These are phyloP conservation scores for Candida parachauliodes DNA, from an alignment of 805 yeast genomes.

Conservation along the genomic window DNA sequence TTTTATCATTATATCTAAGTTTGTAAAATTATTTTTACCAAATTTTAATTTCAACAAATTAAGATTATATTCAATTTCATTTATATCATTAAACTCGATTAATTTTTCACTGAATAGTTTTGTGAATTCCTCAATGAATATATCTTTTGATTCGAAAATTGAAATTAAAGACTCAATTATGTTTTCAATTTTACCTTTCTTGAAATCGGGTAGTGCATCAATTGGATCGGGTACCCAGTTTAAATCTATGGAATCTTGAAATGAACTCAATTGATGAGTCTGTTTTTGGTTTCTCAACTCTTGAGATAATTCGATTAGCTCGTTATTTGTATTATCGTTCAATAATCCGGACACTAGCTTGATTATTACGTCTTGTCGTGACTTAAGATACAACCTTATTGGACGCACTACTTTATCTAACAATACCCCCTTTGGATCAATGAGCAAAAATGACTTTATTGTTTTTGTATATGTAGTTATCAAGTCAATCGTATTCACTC, in stretches of 20 bases:
- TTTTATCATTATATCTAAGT: conserved; percentile 78
- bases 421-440: conserved; percentile 87
- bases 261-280: not conserved
- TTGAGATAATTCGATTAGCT: conserved; percentile 50
- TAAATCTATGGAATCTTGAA: conserved; percentile 41
- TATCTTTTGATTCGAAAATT: conserved; percentile 65
- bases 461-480: conserved; percentile 67
- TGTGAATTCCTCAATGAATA: conserved; percentile 64
- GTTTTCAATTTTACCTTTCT: conserved; percentile 57
- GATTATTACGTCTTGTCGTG: conserved; percentile 68
- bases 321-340: conserved; percentile 36
- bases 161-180: conserved; percentile 68
- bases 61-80: conserved; percentile 41
- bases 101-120: conserved; percentile 56
- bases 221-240: conserved; percentile 84
- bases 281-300: conserved; percentile 39
- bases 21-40: conserved; percentile 62
- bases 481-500: conserved; percentile 72
- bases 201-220: conserved; percentile 86
- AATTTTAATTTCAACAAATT: conserved; percentile 57
- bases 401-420: conserved; percentile 76
- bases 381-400: conserved; percentile 65
- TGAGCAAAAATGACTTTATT: conserved; percentile 61
- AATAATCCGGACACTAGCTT: conserved; percentile 71
- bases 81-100: conserved; percentile 41